These are phyloP conservation scores for Microascus cirrosus DNA, from an alignment of 2,329 filamentous ascomycete genomes.

Conservation along the genomic window DNA sequence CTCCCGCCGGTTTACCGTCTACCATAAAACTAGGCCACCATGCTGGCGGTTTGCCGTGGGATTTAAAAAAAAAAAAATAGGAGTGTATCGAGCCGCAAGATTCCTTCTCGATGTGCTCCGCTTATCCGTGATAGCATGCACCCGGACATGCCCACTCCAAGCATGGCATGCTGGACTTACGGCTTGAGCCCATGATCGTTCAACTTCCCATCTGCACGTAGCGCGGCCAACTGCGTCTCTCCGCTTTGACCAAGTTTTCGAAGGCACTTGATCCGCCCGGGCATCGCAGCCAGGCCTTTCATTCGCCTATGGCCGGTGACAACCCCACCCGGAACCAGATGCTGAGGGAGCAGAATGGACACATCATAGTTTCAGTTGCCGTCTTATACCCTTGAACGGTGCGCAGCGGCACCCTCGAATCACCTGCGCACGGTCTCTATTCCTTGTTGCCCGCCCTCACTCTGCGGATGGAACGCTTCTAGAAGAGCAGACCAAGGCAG, in stretches of 20 bases:
- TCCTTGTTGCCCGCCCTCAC: not conserved
- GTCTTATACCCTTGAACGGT: not conserved
- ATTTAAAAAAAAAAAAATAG: too few species aligned
- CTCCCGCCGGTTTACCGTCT: too few species aligned
- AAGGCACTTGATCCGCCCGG: not conserved
- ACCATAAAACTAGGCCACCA: too few species aligned
- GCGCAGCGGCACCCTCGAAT: not conserved
- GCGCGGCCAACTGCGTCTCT: not conserved
- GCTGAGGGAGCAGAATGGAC: not conserved
- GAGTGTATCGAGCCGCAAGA: too few species aligned
- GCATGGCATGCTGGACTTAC: too few species aligned
- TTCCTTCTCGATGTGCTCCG: too few species aligned
- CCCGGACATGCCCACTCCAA: too few species aligned
- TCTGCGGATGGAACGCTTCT: not conserved
- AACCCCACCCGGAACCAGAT: not conserved
- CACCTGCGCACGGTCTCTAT: not conserved
- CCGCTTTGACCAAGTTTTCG: too few species aligned
- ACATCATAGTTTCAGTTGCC: not conserved
- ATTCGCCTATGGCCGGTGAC: not conserved
- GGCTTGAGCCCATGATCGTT: too few species aligned
- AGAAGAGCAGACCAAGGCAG: not conserved
- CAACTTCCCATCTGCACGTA: too few species aligned
- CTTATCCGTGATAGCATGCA: too few species aligned
- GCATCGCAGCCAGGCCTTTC: not conserved
- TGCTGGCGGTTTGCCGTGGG: too few species aligned